Base-by-base conservation (phyloP, 2,329 filamentous ascomycete species). In the Aspergillus piperis region DNA sequence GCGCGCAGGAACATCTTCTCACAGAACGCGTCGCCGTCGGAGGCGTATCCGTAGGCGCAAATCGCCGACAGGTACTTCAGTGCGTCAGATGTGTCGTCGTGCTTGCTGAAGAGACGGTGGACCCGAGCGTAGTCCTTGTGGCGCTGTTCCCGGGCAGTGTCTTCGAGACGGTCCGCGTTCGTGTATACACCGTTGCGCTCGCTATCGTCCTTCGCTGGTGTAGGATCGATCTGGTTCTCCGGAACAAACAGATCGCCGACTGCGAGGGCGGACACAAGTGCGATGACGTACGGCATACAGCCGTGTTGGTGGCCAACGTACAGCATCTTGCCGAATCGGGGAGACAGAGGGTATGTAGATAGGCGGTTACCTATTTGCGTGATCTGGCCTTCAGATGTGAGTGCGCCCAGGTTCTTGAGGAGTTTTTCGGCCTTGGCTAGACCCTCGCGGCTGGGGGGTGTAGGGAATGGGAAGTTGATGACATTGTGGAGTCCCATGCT, bases 391-490 rank as follows among this genome's bases (percentile, higher is more conserved):
- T 84, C 82, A 0, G 84, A 68, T 10, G 87, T 86, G 32, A 98
- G 82, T 1, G 94, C 95, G 0, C 91, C 91, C 3, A 99, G 84
- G 72, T 96, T 96, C 50, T 86, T 88, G 8, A 99, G 82, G 7
- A 97, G 82, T 70, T 89, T 92, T 78, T 99, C 95, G 0, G 95
- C 92, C 71, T 90, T 91, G 52, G 86, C 85, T 19, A 99, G 82
- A 64, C 88, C 91, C 56, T 87, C 82, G 13, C 88, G 84, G 68
- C 92, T 89, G 1, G 95, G 95, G 0, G 92, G 88, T 13, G 94
- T 98, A 3, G 95, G 95, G 73, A 98, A 99, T 0, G 96, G 95
- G 73, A 99, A 99, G 75, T 95, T 96, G 73, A 91, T 85, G 7
- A 99, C 90, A 59, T 93, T 88, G 62, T 94, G 90, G 32, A 97